A percentile compares a stretch with the other conserved stretches of the same genome.
Evolutionary conservation across 2,329 filamentous ascomycete species (phyloP).

Genomic region (Chaetomiaceae sp.): DNA sequence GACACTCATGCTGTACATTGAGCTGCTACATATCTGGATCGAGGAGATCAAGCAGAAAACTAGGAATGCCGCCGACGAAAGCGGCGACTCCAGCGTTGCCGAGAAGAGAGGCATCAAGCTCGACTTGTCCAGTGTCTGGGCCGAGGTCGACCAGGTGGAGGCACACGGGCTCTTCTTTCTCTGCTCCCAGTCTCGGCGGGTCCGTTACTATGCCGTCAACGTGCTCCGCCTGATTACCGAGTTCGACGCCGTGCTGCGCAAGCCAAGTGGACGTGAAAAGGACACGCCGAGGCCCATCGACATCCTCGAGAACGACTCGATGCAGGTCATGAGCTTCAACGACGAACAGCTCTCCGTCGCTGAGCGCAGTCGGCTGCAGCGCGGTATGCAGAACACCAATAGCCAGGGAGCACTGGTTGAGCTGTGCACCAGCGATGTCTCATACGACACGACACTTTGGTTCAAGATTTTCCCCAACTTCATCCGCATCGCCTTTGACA

Average conservation of each 20-base stretch:
- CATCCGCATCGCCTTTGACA: conserved; percentile 82
- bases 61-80: conserved; percentile 62
- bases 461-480: conserved; percentile 97
- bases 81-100: conserved; percentile 53
- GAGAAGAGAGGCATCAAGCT: conserved; percentile 71
- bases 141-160: conserved; percentile 93
- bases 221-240: conserved; percentile 88
- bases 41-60: conserved; percentile 89
- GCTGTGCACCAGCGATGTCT: conserved; percentile 89
- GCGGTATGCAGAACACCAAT: conserved; percentile 79
- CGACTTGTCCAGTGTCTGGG: conserved; percentile 81
- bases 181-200: conserved; percentile 87
- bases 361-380: conserved; percentile 84
- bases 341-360: conserved; percentile 87
- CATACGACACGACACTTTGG: conserved; percentile 93
- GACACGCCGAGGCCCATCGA: conserved; percentile 74
- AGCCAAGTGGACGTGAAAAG: conserved; percentile 51
- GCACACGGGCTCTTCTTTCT: conserved; percentile 95
- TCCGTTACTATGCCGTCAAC: conserved; percentile 84
- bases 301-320: conserved; percentile 84
- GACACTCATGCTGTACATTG: conserved; percentile 85
- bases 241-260: conserved; percentile 83
- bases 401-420: conserved; percentile 83
- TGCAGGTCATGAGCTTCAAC: conserved; percentile 84
- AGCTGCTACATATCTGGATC: conserved; percentile 93